Evolutionary conservation across 2,329 filamentous ascomycete genomes (phyloP).

Genomic region (Aspergillus sp.): DNA sequence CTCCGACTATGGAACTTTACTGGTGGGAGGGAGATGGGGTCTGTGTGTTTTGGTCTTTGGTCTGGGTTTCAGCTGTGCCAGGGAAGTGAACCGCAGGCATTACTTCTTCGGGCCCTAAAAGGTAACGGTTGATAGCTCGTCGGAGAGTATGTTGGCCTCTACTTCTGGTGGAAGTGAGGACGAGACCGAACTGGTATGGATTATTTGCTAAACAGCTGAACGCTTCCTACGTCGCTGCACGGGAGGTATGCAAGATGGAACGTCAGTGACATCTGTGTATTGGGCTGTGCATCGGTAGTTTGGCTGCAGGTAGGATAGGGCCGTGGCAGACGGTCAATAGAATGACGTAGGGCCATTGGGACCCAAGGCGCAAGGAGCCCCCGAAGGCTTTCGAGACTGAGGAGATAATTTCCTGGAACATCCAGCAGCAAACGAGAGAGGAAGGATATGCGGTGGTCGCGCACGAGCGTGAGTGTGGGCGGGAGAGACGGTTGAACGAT

Average conservation of each 20-base stretch:
- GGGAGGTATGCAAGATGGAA: background rate
- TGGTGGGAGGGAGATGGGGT: background rate
- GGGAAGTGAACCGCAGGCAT: background rate
- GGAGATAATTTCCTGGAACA: slow-evolving; percentile 7
- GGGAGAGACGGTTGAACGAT: background rate
- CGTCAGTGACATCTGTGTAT: too few species aligned
- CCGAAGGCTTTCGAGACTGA: background rate
- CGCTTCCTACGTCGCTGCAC: background rate
- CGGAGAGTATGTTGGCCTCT: background rate
- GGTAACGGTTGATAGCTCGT: background rate
- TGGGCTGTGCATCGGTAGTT: background rate
- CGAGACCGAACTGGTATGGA: background rate
- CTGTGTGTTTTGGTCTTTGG: slow-evolving; percentile 1
- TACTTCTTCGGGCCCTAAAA: background rate
- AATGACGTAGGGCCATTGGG: slow-evolving; percentile 15
- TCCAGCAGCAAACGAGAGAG: slow-evolving; percentile 4
- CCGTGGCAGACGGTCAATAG: slow-evolving; percentile 13
- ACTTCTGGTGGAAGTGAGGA: background rate
- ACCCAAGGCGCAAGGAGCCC: slow-evolving; percentile 8
- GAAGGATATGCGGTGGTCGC: slow-evolving; percentile 7
- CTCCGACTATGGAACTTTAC: slow-evolving; percentile 7
- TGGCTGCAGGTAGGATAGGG: background rate
- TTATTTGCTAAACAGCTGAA: background rate
- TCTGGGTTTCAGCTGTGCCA: background rate
- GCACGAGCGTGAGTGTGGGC: slow-evolving; percentile 15